Conservation (phyloP, 2,329 filamentous ascomycete species). For the Fonsecaea pedrosoi region DNA sequence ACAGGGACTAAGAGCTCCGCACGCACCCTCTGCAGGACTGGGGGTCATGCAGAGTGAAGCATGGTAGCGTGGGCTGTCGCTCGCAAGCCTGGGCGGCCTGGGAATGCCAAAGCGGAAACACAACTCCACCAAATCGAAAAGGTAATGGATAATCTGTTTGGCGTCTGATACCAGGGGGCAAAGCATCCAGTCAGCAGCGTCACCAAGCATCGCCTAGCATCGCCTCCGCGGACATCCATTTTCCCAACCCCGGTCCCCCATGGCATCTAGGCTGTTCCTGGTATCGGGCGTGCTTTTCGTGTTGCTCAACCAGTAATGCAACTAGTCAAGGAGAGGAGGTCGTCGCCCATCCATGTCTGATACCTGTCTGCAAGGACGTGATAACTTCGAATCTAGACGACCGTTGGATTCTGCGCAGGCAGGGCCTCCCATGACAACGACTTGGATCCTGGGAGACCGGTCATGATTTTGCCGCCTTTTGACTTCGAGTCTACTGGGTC, state of each 20-base stretch:
- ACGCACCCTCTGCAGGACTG: not conserved
- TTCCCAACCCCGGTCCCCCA: not conserved
- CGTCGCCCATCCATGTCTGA: not conserved
- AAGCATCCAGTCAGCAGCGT: not conserved
- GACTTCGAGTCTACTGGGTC: not conserved
- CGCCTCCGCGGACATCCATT: not conserved
- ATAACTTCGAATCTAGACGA: not conserved
- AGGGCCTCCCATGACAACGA: not conserved
- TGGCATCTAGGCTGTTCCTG: not conserved
- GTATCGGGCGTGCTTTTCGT: not conserved
- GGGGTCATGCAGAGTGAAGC: not conserved
- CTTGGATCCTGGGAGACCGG: not conserved
- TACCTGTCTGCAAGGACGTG: not conserved
- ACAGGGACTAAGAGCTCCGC: not conserved
- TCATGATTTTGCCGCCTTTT: not conserved
- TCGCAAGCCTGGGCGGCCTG: not conserved
- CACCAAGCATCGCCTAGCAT: too few relatives aligned
- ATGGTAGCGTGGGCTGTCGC: not conserved
- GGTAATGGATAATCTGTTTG: not conserved
- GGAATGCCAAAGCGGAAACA: not conserved
- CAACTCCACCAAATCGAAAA: constrained; percentile 1
- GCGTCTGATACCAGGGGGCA: not conserved
- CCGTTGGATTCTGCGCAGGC: not conserved
- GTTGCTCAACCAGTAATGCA: not conserved
- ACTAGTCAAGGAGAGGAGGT: not conserved